Evolutionary conservation across 192 early-diverging fungal species (phyloP).

Genomic region (Coemansia sp.): DNA sequence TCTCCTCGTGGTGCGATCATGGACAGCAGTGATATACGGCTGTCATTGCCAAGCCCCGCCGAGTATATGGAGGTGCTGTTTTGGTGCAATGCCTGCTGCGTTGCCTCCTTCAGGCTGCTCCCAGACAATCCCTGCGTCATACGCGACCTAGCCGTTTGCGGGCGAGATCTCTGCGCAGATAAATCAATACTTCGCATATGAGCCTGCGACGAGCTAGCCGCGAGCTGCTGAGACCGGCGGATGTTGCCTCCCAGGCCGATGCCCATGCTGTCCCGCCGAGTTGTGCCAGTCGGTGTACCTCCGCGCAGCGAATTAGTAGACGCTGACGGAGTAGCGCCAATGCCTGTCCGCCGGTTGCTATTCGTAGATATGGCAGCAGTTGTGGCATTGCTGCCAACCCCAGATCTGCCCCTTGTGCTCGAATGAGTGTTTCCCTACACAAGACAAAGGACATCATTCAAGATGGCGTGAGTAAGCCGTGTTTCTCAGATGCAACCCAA

Average conservation of each 20-base stretch:
- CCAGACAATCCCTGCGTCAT: slow-evolving; percentile 34
- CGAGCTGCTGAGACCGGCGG: slow-evolving; percentile 31
- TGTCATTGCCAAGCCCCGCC: slow-evolving; percentile 29
- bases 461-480: background rate
- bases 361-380: background rate
- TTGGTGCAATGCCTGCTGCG: slow-evolving; percentile 17
- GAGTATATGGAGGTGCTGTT: slow-evolving; percentile 27
- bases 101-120: slow-evolving; percentile 40
- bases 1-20: slow-evolving; percentile 37
- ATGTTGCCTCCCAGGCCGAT: slow-evolving; percentile 21
- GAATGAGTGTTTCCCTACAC: slow-evolving; percentile 48
- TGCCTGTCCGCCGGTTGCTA: background rate
- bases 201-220: slow-evolving; percentile 24
- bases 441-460: background rate
- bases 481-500: background rate
- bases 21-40: slow-evolving; percentile 46
- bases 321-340: background rate
- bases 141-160: slow-evolving; percentile 43
- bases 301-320: slow-evolving; percentile 11
- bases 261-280: slow-evolving; percentile 31
- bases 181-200: slow-evolving; percentile 28
- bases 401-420: slow-evolving; percentile 23
- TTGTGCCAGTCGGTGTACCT: slow-evolving; percentile 10
- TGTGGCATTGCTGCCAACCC: slow-evolving; percentile 7
- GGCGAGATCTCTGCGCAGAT: slow-evolving; percentile 29